These are phyloP conservation scores for Plasmodium reichenowi DNA, from an alignment of 169 alveolate species.

Conservation along the genomic window DNA sequence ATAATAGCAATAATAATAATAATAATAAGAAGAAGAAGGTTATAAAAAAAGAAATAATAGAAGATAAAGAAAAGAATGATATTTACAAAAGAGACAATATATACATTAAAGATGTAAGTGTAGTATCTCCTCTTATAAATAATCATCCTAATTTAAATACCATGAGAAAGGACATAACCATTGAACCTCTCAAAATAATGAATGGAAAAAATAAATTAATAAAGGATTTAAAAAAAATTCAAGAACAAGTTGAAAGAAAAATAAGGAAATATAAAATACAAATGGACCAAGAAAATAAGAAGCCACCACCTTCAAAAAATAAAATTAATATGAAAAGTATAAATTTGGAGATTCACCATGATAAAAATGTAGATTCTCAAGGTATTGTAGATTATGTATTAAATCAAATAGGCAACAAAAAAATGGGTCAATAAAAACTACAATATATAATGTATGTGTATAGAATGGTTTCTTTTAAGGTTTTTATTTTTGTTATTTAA, in stretches of 20 bases:
- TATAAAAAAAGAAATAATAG: too few species aligned
- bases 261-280: neutral
- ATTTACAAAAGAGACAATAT: neutral
- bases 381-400: slow-evolving; percentile 18
- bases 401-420: slow-evolving; percentile 65
- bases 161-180: too few species aligned
- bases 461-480: too few species aligned
- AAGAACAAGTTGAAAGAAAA: slow-evolving; percentile 20
- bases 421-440: slow-evolving; percentile 18
- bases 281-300: slow-evolving; percentile 16
- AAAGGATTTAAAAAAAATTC: neutral
- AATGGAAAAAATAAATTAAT: neutral
- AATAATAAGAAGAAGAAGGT: too few species aligned
- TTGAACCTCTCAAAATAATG: too few species aligned
- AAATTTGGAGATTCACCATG: neutral
- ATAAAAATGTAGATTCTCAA: neutral
- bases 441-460: too few species aligned
- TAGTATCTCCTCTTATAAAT: slow-evolving; percentile 3
- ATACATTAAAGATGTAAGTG: neutral
- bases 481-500: too few species aligned
- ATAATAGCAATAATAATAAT: too few species aligned
- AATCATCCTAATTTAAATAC: too few species aligned
- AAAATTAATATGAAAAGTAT: neutral
- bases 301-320: slow-evolving; percentile 33
- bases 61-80: neutral